phyloP scores from a whole-genome alignment of 768 basidiomycete species.

The Clitopilus hobsonii region DNA sequence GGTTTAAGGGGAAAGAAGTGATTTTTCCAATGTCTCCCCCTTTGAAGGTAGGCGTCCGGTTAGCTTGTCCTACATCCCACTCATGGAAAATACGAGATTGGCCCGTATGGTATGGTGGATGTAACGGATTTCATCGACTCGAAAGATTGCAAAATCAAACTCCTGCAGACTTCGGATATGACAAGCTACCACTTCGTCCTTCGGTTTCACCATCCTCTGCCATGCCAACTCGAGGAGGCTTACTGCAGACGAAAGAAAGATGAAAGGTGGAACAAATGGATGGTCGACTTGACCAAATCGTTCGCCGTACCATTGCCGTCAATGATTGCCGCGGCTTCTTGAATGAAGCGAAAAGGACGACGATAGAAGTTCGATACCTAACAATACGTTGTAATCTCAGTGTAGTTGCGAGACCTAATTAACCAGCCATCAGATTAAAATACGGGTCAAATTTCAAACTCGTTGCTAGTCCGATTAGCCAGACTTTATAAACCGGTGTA shows the following conservation, averaged over 20 bases:
- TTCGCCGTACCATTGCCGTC: slow-evolving; percentile 20
- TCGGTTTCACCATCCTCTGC: slow-evolving; percentile 46
- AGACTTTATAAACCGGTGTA: background rate
- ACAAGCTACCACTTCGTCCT: slow-evolving; percentile 42
- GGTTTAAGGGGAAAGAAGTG: slow-evolving; percentile 20
- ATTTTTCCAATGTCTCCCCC: slow-evolving; percentile 38
- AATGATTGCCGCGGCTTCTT: background rate
- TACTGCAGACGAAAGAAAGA: slow-evolving; percentile 24
- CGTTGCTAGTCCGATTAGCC: background rate
- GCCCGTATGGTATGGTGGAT: slow-evolving; percentile 46
- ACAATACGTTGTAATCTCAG: too few species aligned
- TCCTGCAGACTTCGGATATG: slow-evolving; percentile 39
- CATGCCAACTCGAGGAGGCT: slow-evolving; percentile 34
- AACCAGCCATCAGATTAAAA: background rate
- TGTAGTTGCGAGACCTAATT: too few species aligned
- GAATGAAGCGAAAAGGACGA: too few species aligned
- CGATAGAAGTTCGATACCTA: too few species aligned
- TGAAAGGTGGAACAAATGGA: slow-evolving; percentile 37
- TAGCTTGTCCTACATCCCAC: background rate
- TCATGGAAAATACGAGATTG: slow-evolving; percentile 26
- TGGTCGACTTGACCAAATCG: slow-evolving; percentile 26
- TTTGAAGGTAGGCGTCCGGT: slow-evolving; percentile 23
- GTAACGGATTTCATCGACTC: slow-evolving; percentile 36
- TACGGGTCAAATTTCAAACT: background rate
- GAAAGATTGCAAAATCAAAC: slow-evolving; percentile 39